Conservation (phyloP, 225 moss, liverwort and hornwort species). For the Marchantia paleacea region DNA sequence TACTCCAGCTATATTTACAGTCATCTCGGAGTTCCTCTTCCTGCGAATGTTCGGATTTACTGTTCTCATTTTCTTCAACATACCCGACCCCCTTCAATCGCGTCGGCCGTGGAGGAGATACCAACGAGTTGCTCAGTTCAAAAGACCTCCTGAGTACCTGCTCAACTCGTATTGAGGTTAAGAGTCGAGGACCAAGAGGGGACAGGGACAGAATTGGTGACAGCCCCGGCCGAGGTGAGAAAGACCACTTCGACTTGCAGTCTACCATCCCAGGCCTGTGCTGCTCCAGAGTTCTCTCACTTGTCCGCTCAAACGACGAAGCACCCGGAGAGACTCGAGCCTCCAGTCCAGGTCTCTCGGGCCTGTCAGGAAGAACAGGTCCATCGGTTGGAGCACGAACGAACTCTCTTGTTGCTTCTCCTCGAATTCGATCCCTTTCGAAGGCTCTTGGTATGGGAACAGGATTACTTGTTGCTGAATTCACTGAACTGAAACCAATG, state of each 20-base stretch:
- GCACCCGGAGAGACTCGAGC: constrained; percentile 5
- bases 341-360: constrained; percentile 8
- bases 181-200: constrained; percentile 81
- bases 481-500: constrained; percentile 33
- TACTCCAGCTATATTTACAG: constrained; percentile 41
- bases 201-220: constrained; percentile 69
- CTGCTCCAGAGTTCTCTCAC: constrained; percentile 28
- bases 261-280: constrained; percentile 45
- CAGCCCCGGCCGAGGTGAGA: constrained; percentile 58
- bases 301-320: constrained; percentile 28
- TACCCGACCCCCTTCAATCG: constrained; percentile 29
- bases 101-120: constrained; percentile 49
- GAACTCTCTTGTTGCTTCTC: constrained; percentile 30
- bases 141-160: constrained; percentile 39
- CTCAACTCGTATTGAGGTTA: constrained; percentile 43
- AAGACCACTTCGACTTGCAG: constrained; percentile 46
- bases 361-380: constrained; percentile 49
- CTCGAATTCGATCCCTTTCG: constrained; percentile 34
- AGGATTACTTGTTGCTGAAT: constrained; percentile 43
- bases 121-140: constrained; percentile 37
- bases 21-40: constrained; percentile 52
- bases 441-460: constrained; percentile 63
- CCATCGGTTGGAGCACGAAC: constrained; percentile 69
- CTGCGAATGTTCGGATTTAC: constrained; percentile 25
- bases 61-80: constrained; percentile 41